These are phyloP conservation scores for Tephrocybe sp. DNA, from an alignment of 768 basidiomycete genomes.

Conservation along the genomic window DNA sequence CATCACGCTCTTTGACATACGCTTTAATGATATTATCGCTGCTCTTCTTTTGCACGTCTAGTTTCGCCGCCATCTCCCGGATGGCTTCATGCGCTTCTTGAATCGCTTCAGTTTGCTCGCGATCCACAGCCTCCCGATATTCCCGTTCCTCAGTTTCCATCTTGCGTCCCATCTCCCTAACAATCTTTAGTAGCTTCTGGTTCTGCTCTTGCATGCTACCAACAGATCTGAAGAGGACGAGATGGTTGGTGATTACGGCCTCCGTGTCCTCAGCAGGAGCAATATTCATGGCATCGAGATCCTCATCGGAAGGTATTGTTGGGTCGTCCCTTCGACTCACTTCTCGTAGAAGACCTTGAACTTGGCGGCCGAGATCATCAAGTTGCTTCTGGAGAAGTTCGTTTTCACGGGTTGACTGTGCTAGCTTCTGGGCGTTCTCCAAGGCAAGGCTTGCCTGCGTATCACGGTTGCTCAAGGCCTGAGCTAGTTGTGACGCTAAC, in stretches of 20 bases:
- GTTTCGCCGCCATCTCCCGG: constrained; percentile 69
- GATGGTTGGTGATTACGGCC: constrained; percentile 81
- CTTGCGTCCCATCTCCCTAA: constrained; percentile 78
- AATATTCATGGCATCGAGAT: constrained; percentile 44
- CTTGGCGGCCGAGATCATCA: constrained; percentile 80
- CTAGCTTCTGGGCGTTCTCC: constrained; percentile 63
- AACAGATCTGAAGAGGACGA: constrained; percentile 85
- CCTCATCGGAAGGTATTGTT: constrained; percentile 71
- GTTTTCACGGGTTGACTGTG: constrained; percentile 59
- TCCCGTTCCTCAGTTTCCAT: constrained; percentile 86
- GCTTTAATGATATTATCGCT: constrained; percentile 73
- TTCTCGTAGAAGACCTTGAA: constrained; percentile 77
- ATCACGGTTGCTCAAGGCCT: constrained; percentile 78
- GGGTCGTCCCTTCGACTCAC: constrained; percentile 84
- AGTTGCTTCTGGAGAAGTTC: constrained; percentile 74
- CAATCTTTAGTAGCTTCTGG: constrained; percentile 81
- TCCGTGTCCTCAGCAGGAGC: constrained; percentile 59
- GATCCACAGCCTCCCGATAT: constrained; percentile 66
- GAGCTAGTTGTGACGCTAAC: constrained; percentile 76
- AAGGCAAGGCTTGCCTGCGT: constrained; percentile 50
- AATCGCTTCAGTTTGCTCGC: constrained; percentile 77
- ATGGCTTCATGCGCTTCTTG: constrained; percentile 89
- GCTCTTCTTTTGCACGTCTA: constrained; percentile 76
- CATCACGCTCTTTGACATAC: constrained; percentile 86
- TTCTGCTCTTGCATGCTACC: constrained; percentile 88